A percentile compares a stretch with the other conserved stretches of the same genome.
phyloP scores from a whole-genome alignment of 192 early-diverging fungal genomes.

The Chytriomyces hyalinus region DNA sequence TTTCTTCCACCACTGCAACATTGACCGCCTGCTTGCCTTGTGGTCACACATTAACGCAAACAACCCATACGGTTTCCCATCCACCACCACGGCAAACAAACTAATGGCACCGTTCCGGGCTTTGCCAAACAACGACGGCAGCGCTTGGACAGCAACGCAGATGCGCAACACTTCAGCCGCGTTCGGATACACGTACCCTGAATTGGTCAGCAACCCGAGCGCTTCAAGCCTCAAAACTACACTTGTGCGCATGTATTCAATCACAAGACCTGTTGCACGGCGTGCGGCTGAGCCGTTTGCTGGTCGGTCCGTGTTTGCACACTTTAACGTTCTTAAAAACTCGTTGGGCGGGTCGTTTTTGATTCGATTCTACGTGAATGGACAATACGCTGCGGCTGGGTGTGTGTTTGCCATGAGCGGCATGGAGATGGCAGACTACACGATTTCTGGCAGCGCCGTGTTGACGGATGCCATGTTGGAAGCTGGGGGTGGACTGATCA shows the following conservation, averaged over 20 bases:
- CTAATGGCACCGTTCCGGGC: no score
- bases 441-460: neutral
- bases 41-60: neutral
- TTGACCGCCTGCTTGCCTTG: neutral
- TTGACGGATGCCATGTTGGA: neutral
- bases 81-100: no score
- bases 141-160: no score
- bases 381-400: neutral
- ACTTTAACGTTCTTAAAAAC: neutral
- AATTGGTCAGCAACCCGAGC: no score
- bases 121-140: no score
- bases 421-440: neutral
- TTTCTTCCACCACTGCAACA: neutral
- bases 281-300: no score
- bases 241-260: no score
- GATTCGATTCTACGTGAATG: neutral
- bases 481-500: neutral
- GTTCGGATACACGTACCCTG: no score
- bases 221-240: no score
- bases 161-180: no score
- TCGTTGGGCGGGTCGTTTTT: neutral
- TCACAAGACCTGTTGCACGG: no score
- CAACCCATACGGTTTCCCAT: no score
- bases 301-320: neutral
- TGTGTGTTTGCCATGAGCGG: conserved; percentile 7